Evolutionary conservation across 306 rosid species (phyloP), one percentile per base, ranked within the genome.

Genomic region (Carpinus fangiana): DNA sequence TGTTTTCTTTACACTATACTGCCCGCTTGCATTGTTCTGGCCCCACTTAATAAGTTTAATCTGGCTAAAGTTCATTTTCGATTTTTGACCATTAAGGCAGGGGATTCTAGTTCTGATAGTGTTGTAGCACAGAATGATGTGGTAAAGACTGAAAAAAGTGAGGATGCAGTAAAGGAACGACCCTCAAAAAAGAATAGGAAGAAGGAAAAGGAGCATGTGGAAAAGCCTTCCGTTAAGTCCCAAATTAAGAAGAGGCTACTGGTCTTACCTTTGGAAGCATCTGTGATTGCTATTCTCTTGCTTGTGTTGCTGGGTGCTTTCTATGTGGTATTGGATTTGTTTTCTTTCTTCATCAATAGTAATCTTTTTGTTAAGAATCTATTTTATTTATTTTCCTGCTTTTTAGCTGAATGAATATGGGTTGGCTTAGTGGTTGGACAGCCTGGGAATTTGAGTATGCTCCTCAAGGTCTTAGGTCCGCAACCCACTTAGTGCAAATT

Each of bases 291-390:
- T 56, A 85, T 96, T 82, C 50, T 96, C 92, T 87, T 96, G 67
- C 93, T 96, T 56, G 84, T 96, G 80, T 76, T 90, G 85, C 88
- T 96, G 48, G 97, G 94, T 62, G 98, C 99, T 84, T 96, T 96
- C 93, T 96, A 96, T 89, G 99, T 96, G 99, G 99, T 96, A 93
- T 77, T 66, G 81, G 67, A 73, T 60, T 61, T 43, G 54, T 73
- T 59, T 23, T 34, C 68, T 65, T 51, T 46, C 55, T 28, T 55
- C 47, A 34, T 31, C 23, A 21, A 28, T 31, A 5, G 34, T 20
- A 14, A 64, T 14, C 8, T 64, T 64, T 64, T 17, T 8, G 47
- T 16, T 13, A 64, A 14, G 46, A 34, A 7, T 34, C 17, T 64
- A 34, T 31, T 31, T 34, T 16, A 64, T 34, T 64, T 20, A 8